Evolutionary conservation across 306 rosid species (phyloP).

Genomic region (Prunus mongolica): DNA sequence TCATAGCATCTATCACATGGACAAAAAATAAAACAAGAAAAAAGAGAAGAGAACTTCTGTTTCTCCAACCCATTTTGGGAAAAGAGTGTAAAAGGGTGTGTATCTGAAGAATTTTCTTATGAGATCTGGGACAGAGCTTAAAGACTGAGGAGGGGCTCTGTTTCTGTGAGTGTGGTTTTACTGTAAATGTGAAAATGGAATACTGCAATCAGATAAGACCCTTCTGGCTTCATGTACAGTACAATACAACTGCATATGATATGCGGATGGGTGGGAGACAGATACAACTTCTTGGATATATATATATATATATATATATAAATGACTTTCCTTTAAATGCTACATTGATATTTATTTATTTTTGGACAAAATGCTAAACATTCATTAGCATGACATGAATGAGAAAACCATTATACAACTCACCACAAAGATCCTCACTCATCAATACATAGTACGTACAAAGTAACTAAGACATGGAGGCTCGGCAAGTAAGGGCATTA

Average conservation of each 20-base stretch:
- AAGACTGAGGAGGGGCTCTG: background rate
- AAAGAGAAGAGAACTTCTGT: background rate
- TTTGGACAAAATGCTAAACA: too few species aligned
- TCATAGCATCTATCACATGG: background rate
- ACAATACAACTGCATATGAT: background rate
- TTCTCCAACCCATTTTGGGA: conserved; percentile 3
- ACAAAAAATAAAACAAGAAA: background rate
- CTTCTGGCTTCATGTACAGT: too few species aligned
- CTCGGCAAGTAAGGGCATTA: too few species aligned
- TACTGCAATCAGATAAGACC: too few species aligned
- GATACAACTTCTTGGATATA: background rate
- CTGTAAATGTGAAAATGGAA: too few species aligned
- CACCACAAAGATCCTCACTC: too few species aligned
- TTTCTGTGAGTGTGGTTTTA: background rate
- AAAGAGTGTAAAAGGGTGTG: background rate
- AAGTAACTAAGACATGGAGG: too few species aligned
- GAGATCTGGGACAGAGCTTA: background rate
- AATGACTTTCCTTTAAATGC: background rate
- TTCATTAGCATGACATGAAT: too few species aligned
- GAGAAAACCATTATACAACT: too few species aligned
- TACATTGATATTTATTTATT: background rate
- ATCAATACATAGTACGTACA: too few species aligned
- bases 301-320: too few species aligned
- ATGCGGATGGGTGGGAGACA: background rate
- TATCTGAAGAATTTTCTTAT: background rate